A percentile compares a stretch with the other conserved stretches of the same genome.
These are phyloP conservation scores for Venturiaceae sp. DNA, from an alignment of 2,329 filamentous ascomycete species.

Conservation along the genomic window DNA sequence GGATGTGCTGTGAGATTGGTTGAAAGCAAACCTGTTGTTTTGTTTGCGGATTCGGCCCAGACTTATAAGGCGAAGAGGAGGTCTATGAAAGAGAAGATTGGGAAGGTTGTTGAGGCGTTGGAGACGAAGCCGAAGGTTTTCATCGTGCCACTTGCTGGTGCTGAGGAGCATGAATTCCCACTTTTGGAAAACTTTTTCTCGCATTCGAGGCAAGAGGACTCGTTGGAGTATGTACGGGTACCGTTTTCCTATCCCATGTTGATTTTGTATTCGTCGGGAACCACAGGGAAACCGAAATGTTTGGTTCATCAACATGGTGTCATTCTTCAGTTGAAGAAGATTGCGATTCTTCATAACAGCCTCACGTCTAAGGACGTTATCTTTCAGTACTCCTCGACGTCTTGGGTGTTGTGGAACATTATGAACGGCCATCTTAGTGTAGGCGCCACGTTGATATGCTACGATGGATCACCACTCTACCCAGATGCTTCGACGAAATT, in stretches of 20 bases:
- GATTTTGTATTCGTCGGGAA: conserved; percentile 34
- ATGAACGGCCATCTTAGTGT: conserved; percentile 33
- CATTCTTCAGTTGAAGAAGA: conserved; percentile 34
- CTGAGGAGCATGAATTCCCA: conserved; percentile 13
- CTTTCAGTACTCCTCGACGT: conserved; percentile 36
- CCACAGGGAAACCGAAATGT: conserved; percentile 34
- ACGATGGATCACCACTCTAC: conserved; percentile 34
- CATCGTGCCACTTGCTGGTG: conserved; percentile 14
- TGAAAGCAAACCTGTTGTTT: conserved; percentile 29
- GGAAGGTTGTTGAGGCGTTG: conserved; percentile 20
- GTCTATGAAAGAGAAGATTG: conserved; percentile 21
- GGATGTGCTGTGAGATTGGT: conserved; percentile 27
- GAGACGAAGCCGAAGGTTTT: conserved; percentile 16
- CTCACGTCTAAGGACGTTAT: conserved; percentile 29
- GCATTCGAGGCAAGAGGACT: conserved; percentile 18
- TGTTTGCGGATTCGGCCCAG: conserved; percentile 31
- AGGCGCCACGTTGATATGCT: conserved; percentile 32
- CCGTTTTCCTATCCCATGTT: conserved; percentile 32
- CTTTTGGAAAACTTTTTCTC: conserved; percentile 22
- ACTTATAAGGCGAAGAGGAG: conserved; percentile 29
- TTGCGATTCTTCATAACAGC: conserved; percentile 33
- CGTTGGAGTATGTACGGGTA: conserved; percentile 26
- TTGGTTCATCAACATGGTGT: conserved; percentile 34
- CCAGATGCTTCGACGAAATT: conserved; percentile 19
- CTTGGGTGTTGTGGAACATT: conserved; percentile 38